Evolutionary conservation across 768 basidiomycete genomes (phyloP), one percentile per base, ranked within the genome.

Genomic region (Pulveroboletus ravenelii): DNA sequence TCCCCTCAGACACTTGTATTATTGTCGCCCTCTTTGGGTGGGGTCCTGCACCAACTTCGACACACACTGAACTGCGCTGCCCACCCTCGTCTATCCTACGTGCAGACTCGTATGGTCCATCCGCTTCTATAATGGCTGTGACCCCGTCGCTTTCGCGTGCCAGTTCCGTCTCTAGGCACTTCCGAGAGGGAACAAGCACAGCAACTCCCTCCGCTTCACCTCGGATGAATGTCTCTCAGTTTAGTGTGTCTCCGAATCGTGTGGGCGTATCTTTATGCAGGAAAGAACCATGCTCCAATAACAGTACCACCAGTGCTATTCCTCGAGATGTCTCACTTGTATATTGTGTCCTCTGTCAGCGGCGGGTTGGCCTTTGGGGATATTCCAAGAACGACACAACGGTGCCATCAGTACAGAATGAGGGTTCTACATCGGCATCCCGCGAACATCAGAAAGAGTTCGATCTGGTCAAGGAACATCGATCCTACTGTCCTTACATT

Each of bases 401-500:
- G 23, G 39, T 43, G 17, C 8, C 51, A 12, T 52, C 44, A 13
- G 47, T 6, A 7, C 60, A 51, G 36, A 41, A 39, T 46, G 56
- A 48, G 53, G 57, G 52, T 49, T 29, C 47, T 40, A 15, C 59
- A 45, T 57, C 67, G 12, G 55, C 68, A n/a, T 43, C 46, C 27
- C 45, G 12, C 10, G 63, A 52, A 46, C 60, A 58, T 15, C 58
- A 61, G 37, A 70, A 87, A 46, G 78, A 78, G 18, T 81, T 92
- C 47, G 89, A 93, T 62, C 61, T 91, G 34, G 65, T 90, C 41
- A 85, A 82, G 59, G 89, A 93, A 65, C 90, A 92, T 62, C 78
- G 89, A 25, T 85, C 87, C 3, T 89, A 87, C 58, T 92, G 90
- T 57, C 89, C 89, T n/a, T 92, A 89, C 54, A 78, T 88, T 27